These are phyloP conservation scores for Aspergillus asperescens DNA, from an alignment of 495 filamentous ascomycete species.

Conservation along the genomic window DNA sequence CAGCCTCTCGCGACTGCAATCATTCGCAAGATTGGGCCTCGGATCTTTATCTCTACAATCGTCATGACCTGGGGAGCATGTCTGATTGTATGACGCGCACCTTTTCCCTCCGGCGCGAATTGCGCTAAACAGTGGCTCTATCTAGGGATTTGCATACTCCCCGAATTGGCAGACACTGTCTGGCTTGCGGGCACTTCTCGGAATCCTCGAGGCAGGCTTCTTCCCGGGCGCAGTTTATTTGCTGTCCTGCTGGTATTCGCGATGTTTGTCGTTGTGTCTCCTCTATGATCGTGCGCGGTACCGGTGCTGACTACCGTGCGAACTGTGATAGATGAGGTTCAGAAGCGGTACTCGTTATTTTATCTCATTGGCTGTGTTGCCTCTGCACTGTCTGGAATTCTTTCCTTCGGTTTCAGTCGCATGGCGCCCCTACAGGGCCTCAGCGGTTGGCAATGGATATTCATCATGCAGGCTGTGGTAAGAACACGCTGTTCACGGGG, in stretches of 20 bases:
- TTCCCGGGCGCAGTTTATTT: constrained; percentile 60
- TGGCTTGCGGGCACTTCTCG: constrained; percentile 52
- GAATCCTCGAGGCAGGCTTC: constrained; percentile 58
- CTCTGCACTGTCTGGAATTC: constrained; percentile 55
- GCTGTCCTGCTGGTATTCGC: constrained; percentile 60
- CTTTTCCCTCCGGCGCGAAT: too few relatives aligned
- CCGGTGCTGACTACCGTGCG: background rate
- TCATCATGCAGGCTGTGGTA: constrained; percentile 56
- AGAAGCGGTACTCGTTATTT: constrained; percentile 59
- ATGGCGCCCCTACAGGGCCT: constrained; percentile 44
- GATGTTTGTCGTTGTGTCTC: constrained; percentile 29
- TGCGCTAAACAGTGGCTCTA: background rate
- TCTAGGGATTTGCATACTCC: constrained; percentile 49
- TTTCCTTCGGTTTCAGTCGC: constrained; percentile 61
- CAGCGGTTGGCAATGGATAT: constrained; percentile 60
- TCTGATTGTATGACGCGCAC: constrained; percentile 31
- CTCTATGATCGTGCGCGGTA: background rate
- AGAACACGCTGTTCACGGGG: background rate
- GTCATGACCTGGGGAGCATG: constrained; percentile 45
- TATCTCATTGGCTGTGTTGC: constrained; percentile 61
- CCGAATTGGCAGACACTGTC: constrained; percentile 33
- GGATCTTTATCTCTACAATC: constrained; percentile 49
- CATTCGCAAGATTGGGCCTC: constrained; percentile 55
- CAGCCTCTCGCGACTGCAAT: constrained; percentile 56
- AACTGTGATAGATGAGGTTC: constrained; percentile 57